phyloP scores from a whole-genome alignment of 495 filamentous ascomycete genomes.

The Neurospora tetrasperma region DNA sequence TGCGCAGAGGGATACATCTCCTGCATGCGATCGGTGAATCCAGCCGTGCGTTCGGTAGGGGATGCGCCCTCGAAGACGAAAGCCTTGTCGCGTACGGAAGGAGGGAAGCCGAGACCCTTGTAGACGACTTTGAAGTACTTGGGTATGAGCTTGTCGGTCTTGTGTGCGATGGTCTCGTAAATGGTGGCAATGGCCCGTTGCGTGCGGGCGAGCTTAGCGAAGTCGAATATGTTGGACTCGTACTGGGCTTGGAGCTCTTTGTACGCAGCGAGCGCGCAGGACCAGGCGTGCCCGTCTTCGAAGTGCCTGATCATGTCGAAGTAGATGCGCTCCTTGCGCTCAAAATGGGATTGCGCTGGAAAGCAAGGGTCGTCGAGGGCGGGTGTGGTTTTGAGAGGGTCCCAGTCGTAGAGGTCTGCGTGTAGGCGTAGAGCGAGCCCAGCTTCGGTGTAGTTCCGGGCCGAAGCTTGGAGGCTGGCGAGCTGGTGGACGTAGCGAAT shows the following conservation, averaged over 20 bases:
- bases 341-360: conserved; percentile 79
- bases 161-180: conserved; percentile 68
- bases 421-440: conserved; percentile 84
- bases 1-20: conserved; percentile 82
- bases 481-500: conserved; percentile 94
- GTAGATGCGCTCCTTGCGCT: conserved; percentile 85
- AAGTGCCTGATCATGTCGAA: conserved; percentile 91
- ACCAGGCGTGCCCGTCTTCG: conserved; percentile 88
- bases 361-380: conserved; percentile 63
- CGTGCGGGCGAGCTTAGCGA: conserved; percentile 77
- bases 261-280: conserved; percentile 80
- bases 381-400: conserved; percentile 56
- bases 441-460: conserved; percentile 78
- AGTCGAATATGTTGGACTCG: conserved; percentile 80
- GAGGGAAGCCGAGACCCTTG: conserved; percentile 82
- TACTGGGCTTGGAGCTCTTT: conserved; percentile 85
- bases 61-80: conserved; percentile 76
- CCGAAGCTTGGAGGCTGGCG: conserved; percentile 62
- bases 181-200: conserved; percentile 90
- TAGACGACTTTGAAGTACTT: conserved; percentile 91
- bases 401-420: conserved; percentile 90
- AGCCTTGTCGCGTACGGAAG: conserved; percentile 73
- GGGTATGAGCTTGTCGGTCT: conserved; percentile 63
- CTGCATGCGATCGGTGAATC: conserved; percentile 88
- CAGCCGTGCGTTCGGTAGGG: conserved; percentile 61